These are phyloP conservation scores for Boletus sp. DNA, from an alignment of 768 basidiomycete genomes.

Conservation along the genomic window DNA sequence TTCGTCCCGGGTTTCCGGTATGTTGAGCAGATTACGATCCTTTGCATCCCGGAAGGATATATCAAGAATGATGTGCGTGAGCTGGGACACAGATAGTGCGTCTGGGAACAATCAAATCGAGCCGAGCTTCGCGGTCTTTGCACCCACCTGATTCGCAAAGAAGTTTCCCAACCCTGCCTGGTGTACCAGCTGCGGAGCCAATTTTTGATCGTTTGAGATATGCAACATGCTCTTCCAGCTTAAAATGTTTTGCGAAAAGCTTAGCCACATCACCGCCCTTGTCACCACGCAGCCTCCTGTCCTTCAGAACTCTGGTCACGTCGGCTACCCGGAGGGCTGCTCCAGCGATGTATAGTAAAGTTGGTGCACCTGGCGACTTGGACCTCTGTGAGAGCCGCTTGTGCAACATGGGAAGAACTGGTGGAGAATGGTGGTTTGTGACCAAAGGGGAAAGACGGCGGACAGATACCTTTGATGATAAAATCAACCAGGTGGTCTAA, in stretches of 20 bases:
- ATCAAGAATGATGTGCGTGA: conserved; percentile 85
- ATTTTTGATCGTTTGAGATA: conserved; percentile 86
- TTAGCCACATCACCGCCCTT: conserved; percentile 93
- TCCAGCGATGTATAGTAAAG: conserved; percentile 76
- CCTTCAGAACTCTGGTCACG: conserved; percentile 69
- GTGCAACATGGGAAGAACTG: conserved; percentile 66
- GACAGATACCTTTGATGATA: conserved; percentile 62
- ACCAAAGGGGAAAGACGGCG: not conserved
- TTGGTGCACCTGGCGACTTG: conserved; percentile 79
- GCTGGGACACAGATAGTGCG: conserved; percentile 64
- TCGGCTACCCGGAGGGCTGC: conserved; percentile 94
- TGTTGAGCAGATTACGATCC: conserved; percentile 70
- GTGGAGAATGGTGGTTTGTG: not conserved
- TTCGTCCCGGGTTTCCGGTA: conserved; percentile 81
- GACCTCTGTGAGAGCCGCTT: conserved; percentile 71
- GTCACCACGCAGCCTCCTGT: conserved; percentile 66
- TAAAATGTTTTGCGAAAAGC: conserved; percentile 94
- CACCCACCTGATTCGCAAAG: conserved; percentile 62
- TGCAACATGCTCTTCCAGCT: conserved; percentile 79
- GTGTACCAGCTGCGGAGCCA: conserved; percentile 87
- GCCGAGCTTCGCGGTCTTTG: not conserved
- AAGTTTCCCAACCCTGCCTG: conserved; percentile 85
- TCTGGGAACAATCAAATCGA: conserved; percentile 42
- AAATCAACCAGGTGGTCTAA: conserved; percentile 72
- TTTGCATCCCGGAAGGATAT: conserved; percentile 71